These are phyloP conservation scores for Osmanthus fragrans DNA, from an alignment of 257 asterid species.

Conservation along the genomic window DNA sequence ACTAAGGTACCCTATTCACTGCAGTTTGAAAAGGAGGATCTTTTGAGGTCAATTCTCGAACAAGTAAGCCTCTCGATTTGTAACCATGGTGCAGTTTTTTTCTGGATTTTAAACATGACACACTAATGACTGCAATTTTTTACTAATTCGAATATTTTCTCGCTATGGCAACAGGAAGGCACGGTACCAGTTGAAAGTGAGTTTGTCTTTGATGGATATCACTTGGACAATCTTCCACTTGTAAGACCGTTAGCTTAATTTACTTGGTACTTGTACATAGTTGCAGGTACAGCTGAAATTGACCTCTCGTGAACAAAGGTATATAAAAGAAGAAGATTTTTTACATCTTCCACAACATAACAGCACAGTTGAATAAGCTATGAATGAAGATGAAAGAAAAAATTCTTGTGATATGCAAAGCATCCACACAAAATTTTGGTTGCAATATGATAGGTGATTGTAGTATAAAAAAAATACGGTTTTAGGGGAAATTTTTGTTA, in stretches of 20 bases:
- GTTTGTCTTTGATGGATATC: constrained; percentile 64
- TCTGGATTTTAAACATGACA: neutral
- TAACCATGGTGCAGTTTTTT: neutral
- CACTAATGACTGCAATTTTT: neutral
- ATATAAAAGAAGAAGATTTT: neutral
- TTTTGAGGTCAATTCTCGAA: constrained; percentile 61
- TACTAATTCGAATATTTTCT: neutral
- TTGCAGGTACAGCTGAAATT: constrained; percentile 30
- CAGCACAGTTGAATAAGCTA: no score
- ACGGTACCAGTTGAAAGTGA: constrained; percentile 61
- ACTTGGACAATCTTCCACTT: constrained; percentile 67
- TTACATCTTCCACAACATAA: no score
- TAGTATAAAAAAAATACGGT: no score
- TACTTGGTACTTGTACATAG: constrained; percentile 40
- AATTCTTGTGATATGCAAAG: no score
- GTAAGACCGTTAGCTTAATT: constrained; percentile 32
- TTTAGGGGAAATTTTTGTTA: no score
- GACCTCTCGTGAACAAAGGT: constrained; percentile 18
- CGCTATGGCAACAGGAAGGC: constrained; percentile 54
- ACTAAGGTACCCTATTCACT: constrained; percentile 35
- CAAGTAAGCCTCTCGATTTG: constrained; percentile 45
- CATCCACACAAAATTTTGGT: no score
- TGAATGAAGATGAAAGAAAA: no score
- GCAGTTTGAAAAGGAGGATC: constrained; percentile 77
- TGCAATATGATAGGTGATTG: no score